These are phyloP conservation scores for Paramecium sexaurelia DNA, from an alignment of 73 alveolate species.

Conservation along the genomic window DNA sequence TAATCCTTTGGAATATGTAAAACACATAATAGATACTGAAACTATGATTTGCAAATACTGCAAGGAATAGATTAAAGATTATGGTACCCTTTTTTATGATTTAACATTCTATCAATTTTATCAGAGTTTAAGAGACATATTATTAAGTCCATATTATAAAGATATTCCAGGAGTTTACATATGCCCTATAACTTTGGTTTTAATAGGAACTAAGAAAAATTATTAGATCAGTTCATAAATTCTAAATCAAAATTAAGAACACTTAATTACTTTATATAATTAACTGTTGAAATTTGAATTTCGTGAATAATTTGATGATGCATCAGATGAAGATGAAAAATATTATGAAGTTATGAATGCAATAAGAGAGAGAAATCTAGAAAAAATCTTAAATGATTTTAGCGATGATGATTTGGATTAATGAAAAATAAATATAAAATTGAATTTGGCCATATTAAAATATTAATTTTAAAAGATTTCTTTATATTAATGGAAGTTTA, in stretches of 20 bases:
- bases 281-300: background rate
- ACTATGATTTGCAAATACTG: background rate
- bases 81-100: background rate
- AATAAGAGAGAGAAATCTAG: background rate
- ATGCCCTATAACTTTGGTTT: background rate
- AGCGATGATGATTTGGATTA: background rate
- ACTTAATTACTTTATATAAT: background rate
- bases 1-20: background rate
- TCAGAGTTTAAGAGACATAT: background rate
- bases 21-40: background rate
- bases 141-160: background rate
- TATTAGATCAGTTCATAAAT: background rate
- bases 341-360: background rate
- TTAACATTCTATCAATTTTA: background rate
- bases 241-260: background rate
- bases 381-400: background rate
- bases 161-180: constrained; percentile 28
- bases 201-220: background rate
- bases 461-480: background rate
- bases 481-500: constrained; percentile 1
- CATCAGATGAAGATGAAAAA: background rate
- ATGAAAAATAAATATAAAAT: background rate
- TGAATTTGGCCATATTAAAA: background rate
- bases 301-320: background rate
- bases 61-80: background rate